Conservation (phyloP, 2,329 filamentous ascomycete genomes). For the Penicillium sp. region DNA sequence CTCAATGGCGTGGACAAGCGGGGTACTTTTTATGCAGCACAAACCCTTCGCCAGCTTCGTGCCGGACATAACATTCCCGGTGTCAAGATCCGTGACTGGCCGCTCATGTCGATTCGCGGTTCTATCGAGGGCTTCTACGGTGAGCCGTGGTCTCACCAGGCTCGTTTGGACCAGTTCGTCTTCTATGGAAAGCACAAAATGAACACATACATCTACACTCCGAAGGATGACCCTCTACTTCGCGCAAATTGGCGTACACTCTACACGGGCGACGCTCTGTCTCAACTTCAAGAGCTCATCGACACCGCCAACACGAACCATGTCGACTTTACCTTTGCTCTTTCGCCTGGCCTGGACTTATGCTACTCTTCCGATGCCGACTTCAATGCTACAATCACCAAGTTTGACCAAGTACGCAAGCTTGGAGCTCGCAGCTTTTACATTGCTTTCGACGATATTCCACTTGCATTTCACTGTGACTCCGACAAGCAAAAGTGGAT, state of each 20-base stretch:
- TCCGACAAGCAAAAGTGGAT: slow-evolving; percentile 22
- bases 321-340: slow-evolving; percentile 26
- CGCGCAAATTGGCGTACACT: slow-evolving; percentile 23
- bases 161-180: slow-evolving; percentile 25
- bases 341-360: slow-evolving; percentile 20
- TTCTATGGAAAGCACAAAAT: slow-evolving; percentile 29
- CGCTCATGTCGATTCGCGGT: slow-evolving; percentile 28
- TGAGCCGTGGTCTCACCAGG: slow-evolving; percentile 27
- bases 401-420: slow-evolving; percentile 24
- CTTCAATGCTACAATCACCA: slow-evolving; percentile 22
- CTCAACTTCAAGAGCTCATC: slow-evolving; percentile 21
- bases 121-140: slow-evolving; percentile 29
- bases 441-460: slow-evolving; percentile 25
- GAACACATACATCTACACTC: slow-evolving; percentile 29
- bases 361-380: slow-evolving; percentile 25
- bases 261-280: slow-evolving; percentile 18
- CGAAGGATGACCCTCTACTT: slow-evolving; percentile 27
- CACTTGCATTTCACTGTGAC: slow-evolving; percentile 22
- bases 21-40: slow-evolving; percentile 24
- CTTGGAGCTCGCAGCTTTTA: slow-evolving; percentile 25
- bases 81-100: slow-evolving; percentile 25
- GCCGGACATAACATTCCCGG: slow-evolving; percentile 12
- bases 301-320: slow-evolving; percentile 23
- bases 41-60: slow-evolving; percentile 23
- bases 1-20: slow-evolving; percentile 25